phyloP scores from a whole-genome alignment of 768 basidiomycete genomes.

The Dentipellis sp. region DNA sequence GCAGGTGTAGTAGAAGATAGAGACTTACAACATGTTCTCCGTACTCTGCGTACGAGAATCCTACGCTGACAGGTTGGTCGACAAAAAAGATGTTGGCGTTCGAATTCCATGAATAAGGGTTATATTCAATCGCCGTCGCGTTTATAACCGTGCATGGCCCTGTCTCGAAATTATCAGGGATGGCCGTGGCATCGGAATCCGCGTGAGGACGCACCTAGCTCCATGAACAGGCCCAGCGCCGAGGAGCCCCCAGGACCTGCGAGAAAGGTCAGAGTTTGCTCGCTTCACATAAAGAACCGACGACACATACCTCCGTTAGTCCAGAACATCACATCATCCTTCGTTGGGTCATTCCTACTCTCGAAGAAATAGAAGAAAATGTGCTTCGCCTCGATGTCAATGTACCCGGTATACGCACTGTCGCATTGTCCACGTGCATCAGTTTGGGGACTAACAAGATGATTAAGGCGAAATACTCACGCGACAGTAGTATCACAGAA shows the following conservation, averaged over 20 bases:
- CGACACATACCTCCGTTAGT: conserved; percentile 25
- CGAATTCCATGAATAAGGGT: conserved; percentile 58
- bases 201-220: conserved; percentile 24
- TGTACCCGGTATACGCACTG: conserved; percentile 58
- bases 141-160: conserved; percentile 54
- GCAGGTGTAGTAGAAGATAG: neutral
- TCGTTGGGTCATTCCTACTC: conserved; percentile 25
- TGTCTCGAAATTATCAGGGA: neutral
- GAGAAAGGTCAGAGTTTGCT: conserved; percentile 12
- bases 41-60: conserved; percentile 40
- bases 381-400: conserved; percentile 56
- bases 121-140: conserved; percentile 35
- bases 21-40: conserved; percentile 46
- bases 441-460: neutral
- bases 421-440: neutral
- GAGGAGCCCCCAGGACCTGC: conserved; percentile 20
- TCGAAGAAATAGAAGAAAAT: conserved; percentile 62
- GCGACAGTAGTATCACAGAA: conserved; percentile 29
- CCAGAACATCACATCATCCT: conserved; percentile 26
- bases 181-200: neutral
- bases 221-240: conserved; percentile 33
- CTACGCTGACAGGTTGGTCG: conserved; percentile 30
- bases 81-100: conserved; percentile 49
- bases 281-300: neutral
- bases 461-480: neutral